Base-by-base conservation (phyloP, 495 filamentous ascomycete genomes). In the Delitschia confertaspora region DNA sequence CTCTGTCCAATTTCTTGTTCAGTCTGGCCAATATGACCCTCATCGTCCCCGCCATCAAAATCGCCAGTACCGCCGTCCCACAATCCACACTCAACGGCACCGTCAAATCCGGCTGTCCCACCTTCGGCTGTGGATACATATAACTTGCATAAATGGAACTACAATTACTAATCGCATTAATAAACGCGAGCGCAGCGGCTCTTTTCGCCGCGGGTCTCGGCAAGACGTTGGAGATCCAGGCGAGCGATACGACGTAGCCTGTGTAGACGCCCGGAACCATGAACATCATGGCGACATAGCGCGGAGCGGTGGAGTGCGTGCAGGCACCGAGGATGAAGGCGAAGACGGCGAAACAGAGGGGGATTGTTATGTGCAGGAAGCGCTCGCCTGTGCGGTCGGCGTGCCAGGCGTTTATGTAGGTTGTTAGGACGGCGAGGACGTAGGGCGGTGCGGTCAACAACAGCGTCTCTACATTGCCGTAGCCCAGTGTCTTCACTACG, bases 181-280 rank as follows among this genome's bases (percentile, higher is more conserved):
- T 86, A 46, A 76, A 74, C 7, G 85, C 87, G 2, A 89, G 63
- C 0, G 83, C 83, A 1, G 84, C 86, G 1, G 86, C 85, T 43
- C 85, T 78, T 39, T 93, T 93, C 0, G 82, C 77, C 0, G 82
- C 85, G 1, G 87, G 86, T n/a, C 87, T 76, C 2, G 85, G 84
- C 29, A 93, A 69, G 2, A 78, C 79, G 60, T 84, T 86, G 23
- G 71, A 77, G 53, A 88, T 88, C 85, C 84, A 91, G 7, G 77
- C 76, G 6, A 89, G 68, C 6, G 72, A 71, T 2, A 89, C 81
- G 0, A 84, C 82, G 49, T 82, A 88, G 11, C 75, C 78, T 6
- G 49, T 53, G 48, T 79, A 80, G 6, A 79, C 66, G 0, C 73
- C 74, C 0, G 72, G 69, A 4, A 69, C 76, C 84, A 93, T 89